Base-by-base conservation (phyloP, 805 yeast species). In the Monosporozyma solicola region DNA sequence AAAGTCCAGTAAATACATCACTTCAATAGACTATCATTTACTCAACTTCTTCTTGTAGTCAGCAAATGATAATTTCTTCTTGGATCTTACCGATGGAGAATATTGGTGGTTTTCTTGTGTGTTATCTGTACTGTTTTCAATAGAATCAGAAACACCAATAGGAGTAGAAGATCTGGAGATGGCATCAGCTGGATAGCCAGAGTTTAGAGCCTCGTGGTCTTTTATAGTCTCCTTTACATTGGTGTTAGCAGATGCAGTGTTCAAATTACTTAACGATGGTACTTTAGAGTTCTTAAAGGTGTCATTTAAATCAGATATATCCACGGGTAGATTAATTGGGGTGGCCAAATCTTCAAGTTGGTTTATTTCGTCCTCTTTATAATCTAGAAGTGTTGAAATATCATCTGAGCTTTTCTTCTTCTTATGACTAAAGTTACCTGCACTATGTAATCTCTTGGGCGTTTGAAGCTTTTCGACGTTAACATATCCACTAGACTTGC, bases 61-160 rank as follows among this genome's bases (percentile, higher is more conserved):
- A n/a, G 72, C 72, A 56, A 69, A 68, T 50, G 69, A 64, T 48
- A 69, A 52, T 46, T 69, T 69, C 53, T 69, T 69, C 51, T 68
- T 69, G 15, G 33, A 25, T 41, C 51, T 41, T 4, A 24, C 46
- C 8, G 46, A 22, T 22, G 46, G 25, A 11, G 46, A 43, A 43
- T 24, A 10, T 43, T 22, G 46, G 25, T 43, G 1, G 8, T 15
- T 24, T 10, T 43, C 46, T 43, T 43, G 27, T 5, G 31, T 11
- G 16, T 24, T 24, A 4, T 43, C 46, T 20, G 16, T 13, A 11
- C 31, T 15, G 8, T 43, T 13, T 24, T 43, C 46, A 1, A 24
- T 10, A 9, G 16, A 10, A 24, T 22, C 27, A 5, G 29, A 24
- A 13, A 24, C n/a, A 4, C 46, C 31, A 24, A n/a, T 6, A 22